Percentiles rank a stretch among this genome's conserved stretches.
phyloP scores from a whole-genome alignment of 176 grass and related monocot species.

The Elaeis guineensis region DNA sequence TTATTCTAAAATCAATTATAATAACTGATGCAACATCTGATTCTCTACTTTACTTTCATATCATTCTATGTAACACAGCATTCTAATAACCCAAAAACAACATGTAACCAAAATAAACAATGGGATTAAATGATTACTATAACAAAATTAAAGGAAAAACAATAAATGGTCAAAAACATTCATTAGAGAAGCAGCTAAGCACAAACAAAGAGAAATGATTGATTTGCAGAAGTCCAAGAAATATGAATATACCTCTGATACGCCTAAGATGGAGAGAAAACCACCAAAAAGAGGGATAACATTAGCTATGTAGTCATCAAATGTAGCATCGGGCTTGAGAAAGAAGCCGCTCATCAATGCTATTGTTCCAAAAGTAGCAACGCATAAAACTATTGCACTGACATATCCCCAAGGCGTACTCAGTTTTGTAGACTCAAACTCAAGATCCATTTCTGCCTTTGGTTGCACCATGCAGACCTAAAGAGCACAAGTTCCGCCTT shows the following conservation, averaged over 20 bases:
- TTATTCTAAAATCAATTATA: no score
- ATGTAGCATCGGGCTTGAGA: conserved; percentile 74
- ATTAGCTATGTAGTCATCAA: conserved; percentile 77
- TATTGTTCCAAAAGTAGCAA: conserved; percentile 86
- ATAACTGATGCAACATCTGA: no score
- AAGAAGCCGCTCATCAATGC: conserved; percentile 92
- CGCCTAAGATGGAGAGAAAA: conserved; percentile 74
- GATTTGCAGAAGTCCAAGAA: conserved; percentile 1
- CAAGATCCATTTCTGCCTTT: conserved; percentile 89
- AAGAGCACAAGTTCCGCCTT: background rate
- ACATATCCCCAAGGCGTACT: conserved; percentile 82
- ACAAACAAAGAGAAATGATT: background rate
- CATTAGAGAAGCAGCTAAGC: no score
- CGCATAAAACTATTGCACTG: conserved; percentile 46
- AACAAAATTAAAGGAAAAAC: no score
- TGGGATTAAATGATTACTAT: no score
- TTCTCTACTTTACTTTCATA: no score
- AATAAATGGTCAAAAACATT: no score
- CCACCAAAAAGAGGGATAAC: conserved; percentile 83
- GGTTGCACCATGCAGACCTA: conserved; percentile 94
- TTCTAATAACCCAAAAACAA: no score
- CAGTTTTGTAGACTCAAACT: conserved; percentile 68
- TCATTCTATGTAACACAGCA: no score
- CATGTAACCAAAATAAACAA: no score
- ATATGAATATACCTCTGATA: conserved; percentile 64